phyloP scores from a whole-genome alignment of 1,284 basidiomycete genomes.

The Acaromyces ingoldii region DNA sequence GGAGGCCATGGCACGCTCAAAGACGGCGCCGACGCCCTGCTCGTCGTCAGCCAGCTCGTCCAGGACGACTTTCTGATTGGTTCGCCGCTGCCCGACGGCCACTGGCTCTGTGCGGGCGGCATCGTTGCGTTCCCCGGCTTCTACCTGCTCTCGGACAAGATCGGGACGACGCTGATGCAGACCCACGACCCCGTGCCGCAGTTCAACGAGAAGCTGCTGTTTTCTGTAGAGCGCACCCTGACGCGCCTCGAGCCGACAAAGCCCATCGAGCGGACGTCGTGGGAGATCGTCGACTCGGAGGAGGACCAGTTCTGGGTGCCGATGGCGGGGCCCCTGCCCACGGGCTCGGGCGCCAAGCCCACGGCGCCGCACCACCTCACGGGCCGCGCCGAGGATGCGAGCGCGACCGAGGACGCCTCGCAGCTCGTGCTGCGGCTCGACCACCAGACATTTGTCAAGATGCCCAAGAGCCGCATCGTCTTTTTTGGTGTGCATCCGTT shows the following conservation, averaged over 20 bases:
- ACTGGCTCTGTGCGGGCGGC: conserved; percentile 37
- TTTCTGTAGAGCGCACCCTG: conserved; percentile 54
- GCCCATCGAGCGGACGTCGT: conserved; percentile 55
- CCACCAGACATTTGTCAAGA: conserved; percentile 55
- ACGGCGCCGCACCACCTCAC: conserved; percentile 7
- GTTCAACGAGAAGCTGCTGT: conserved; percentile 55
- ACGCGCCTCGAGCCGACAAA: conserved; percentile 53
- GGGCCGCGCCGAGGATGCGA: conserved; percentile 9
- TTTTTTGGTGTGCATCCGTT: conserved; percentile 56
- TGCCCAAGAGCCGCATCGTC: conserved; percentile 52
- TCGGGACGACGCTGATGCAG: conserved; percentile 51
- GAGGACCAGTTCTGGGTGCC: conserved; percentile 52
- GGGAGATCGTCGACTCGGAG: conserved; percentile 54
- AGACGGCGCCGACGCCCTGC: conserved; percentile 51
- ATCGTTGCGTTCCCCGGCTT: conserved; percentile 52
- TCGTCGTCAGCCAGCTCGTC: conserved; percentile 49
- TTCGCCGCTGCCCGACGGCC: conserved; percentile 9
- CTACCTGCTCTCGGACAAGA: conserved; percentile 38
- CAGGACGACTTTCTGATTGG: conserved; percentile 56
- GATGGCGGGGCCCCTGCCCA: conserved; percentile 40
- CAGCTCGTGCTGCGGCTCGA: conserved; percentile 34
- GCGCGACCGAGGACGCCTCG: conserved; percentile 13
- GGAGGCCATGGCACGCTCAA: conserved; percentile 3
- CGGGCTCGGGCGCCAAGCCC: conserved; percentile 6
- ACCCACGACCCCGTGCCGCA: conserved; percentile 53